Conservation (phyloP, 139 green algal genomes). For the Auxenochlorella pyrenoidosa region DNA sequence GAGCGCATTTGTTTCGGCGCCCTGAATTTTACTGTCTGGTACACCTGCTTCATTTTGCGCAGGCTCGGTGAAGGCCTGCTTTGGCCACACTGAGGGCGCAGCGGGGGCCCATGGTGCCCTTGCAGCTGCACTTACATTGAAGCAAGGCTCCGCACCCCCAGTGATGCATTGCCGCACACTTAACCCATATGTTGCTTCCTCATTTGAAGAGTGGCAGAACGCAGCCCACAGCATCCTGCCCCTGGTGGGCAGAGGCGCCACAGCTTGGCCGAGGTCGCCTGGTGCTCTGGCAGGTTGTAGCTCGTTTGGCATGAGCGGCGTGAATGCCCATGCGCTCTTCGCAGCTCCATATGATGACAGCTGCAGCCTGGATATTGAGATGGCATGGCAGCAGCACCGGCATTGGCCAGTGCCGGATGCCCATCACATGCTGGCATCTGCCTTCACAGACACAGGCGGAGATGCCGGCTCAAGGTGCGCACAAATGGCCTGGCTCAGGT, state of each 20-base stretch:
- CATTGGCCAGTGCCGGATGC: constrained; percentile 25
- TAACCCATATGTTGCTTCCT: constrained; percentile 69
- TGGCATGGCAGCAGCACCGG: constrained; percentile 17
- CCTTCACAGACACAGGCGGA: not conserved
- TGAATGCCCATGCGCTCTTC: constrained; percentile 54
- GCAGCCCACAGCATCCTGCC: not conserved
- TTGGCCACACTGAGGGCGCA: constrained; percentile 67
- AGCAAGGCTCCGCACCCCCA: constrained; percentile 11
- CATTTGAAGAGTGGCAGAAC: constrained; percentile 20
- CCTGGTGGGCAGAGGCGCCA: not conserved
- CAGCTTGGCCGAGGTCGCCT: not conserved
- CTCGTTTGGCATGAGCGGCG: constrained; percentile 55
- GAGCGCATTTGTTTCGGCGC: not conserved
- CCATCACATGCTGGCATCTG: constrained; percentile 30
- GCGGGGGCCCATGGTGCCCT: constrained; percentile 72
- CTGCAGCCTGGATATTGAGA: not conserved
- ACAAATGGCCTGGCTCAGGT: not conserved
- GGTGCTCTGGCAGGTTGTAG: constrained; percentile 9
- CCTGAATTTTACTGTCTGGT: not conserved
- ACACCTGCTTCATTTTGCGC: not conserved
- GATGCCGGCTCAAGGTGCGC: not conserved
- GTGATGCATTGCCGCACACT: constrained; percentile 69
- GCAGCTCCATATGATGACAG: not conserved
- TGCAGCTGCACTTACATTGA: constrained; percentile 39
- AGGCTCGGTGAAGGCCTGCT: constrained; percentile 56